Conservation (phyloP, 2,329 filamentous ascomycete species). For the Trichoderma simmonsii region DNA sequence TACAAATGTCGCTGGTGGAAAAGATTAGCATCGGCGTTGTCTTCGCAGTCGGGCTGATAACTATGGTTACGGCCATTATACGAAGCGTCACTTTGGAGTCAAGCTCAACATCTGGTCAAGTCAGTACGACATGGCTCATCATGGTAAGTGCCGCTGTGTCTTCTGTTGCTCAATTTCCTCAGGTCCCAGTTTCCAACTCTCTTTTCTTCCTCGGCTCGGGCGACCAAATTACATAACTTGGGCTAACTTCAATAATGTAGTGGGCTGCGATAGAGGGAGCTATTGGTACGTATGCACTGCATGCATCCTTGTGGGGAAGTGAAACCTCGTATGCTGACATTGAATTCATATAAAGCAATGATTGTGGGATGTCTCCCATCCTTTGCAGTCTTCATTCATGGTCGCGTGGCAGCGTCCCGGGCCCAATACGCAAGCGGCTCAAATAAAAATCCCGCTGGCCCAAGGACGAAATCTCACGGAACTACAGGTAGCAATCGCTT, state of each 20-base stretch:
- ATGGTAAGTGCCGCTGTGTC: neutral
- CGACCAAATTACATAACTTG: too few relatives aligned
- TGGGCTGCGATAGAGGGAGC: neutral
- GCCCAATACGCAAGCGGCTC: neutral
- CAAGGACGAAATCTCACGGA: neutral
- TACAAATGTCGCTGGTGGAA: neutral
- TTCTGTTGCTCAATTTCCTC: fast-evolving
- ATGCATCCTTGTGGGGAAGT: neutral
- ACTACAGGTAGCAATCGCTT: neutral
- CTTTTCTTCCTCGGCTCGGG: neutral
- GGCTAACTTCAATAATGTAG: neutral
- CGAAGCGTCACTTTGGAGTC: neutral
- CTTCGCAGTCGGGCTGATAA: neutral
- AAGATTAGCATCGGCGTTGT: neutral
- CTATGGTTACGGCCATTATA: neutral
- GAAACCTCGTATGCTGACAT: neutral
- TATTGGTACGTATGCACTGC: neutral
- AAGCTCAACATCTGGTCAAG: neutral
- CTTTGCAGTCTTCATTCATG: neutral
- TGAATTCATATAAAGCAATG: neutral
- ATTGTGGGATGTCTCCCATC: neutral
- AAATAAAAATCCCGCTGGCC: neutral
- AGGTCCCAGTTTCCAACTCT: fast-evolving
- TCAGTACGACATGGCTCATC: neutral
- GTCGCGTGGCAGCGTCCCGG: neutral